Base-by-base conservation (phyloP, 768 basidiomycete species). In the Basidioascus undulatus region DNA sequence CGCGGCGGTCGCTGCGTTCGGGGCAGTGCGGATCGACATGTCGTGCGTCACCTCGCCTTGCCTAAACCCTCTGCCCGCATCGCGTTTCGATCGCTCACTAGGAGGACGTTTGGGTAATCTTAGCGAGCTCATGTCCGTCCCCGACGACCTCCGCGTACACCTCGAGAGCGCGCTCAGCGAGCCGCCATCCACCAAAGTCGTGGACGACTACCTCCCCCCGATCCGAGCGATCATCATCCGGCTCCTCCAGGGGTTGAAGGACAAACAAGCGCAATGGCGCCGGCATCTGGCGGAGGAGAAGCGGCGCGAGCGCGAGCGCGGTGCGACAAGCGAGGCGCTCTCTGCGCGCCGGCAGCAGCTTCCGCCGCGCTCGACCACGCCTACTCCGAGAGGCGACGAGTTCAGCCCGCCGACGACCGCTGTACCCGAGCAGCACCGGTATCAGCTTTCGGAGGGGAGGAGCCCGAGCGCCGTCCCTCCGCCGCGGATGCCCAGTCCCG, bases 171-270 rank as follows among this genome's bases (percentile, higher is more conserved):
- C 82, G 53, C 67, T 96, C 21, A 48, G 40, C 26, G 87, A 94
- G 59, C 82, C 89, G 40, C 83, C 89, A 26, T 74, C 69, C 1
- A 64, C 69, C 4, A 74, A 80, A 39, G 86, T 78, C 47, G 73
- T 98, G 38, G 79, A 86, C 35, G 62, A 74, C 2, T 92, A 82
- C 60, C 72, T 94, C 4, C 89, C 89, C 20, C 71, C 69, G 48
- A 87, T 98, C 35, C 75, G 89, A 40, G 67, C 68, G 51, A 89
- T 92, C 54, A 94, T 96, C 54, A 87, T 84, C 27, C 74, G 70
- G 53, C 65, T 98, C n/a, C 59, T 98, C 24, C 78, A 84, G 51
- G 89, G 87, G 12, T 65, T 98, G n/a, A 77, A 87, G 38, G 69
- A 62, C 37, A 94, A 94, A 58, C 89, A 98, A 59, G 73, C 77